Evolutionary conservation across 1,284 basidiomycete species (phyloP).

Genomic region (Cutaneotrichosporon dermatis): DNA sequence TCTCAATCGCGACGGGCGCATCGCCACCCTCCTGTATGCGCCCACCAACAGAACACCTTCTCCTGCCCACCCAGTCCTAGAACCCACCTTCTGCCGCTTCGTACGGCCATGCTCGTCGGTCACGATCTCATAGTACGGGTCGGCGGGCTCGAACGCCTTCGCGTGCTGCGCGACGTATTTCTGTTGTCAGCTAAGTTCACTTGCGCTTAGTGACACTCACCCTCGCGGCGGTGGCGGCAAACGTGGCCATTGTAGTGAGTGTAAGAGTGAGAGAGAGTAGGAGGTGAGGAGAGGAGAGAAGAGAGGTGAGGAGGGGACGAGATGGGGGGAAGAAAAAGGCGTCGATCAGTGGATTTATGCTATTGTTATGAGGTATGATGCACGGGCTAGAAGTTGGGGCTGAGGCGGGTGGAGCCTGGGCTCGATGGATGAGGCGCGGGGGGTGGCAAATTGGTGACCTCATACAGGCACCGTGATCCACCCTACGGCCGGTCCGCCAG

Average conservation of each 20-base stretch:
- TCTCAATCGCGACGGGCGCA: too few relatives aligned
- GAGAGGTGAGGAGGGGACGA: too few relatives aligned
- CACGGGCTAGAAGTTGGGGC: too few relatives aligned
- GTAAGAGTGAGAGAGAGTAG: background rate
- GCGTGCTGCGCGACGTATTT: constrained; percentile 7
- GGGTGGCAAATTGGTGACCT: constrained; percentile 3
- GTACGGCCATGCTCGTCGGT: constrained; percentile 62
- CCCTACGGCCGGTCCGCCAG: background rate
- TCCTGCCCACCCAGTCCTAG: background rate
- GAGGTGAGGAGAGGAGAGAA: background rate
- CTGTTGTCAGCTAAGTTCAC: constrained; percentile 4
- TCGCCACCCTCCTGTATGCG: too few relatives aligned
- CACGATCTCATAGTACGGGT: constrained; percentile 76
- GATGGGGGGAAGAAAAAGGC: too few relatives aligned
- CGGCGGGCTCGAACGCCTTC: constrained; percentile 60
- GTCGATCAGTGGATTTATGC: background rate
- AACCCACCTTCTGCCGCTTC: constrained; percentile 63
- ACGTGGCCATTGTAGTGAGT: background rate
- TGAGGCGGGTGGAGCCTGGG: background rate
- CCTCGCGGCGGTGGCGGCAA: constrained; percentile 3
- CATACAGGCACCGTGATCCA: background rate
- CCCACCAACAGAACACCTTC: too few relatives aligned
- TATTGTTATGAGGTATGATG: background rate
- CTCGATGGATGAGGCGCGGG: background rate
- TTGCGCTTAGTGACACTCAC: background rate